Conservation (phyloP, 139 green algal species). For the Limnomonas spitsbergensis region DNA sequence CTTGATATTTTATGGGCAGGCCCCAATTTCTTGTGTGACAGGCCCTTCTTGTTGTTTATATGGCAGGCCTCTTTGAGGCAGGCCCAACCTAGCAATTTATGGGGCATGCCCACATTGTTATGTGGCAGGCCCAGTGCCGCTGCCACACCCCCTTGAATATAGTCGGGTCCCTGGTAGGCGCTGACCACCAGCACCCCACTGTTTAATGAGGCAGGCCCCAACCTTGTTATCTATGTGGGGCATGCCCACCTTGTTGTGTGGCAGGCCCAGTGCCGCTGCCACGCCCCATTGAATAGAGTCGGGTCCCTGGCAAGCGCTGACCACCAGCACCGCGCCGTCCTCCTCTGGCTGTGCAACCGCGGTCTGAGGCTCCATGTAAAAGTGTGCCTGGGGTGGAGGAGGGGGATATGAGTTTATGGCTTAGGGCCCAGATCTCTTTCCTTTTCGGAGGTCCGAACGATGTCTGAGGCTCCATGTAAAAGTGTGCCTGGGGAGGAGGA, state of each 20-base stretch:
- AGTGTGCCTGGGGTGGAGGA: constrained; percentile 41
- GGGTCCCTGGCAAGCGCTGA: constrained; percentile 37
- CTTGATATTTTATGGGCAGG: too few relatives aligned
- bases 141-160: constrained; percentile 35
- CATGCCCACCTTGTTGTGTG: constrained; percentile 48
- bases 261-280: constrained; percentile 28
- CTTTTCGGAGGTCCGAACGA: constrained; percentile 48
- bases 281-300: constrained; percentile 42
- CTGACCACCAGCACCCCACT: constrained; percentile 42
- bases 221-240: too few relatives aligned
- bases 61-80: too few relatives aligned
- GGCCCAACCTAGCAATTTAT: too few relatives aligned
- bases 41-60: too few relatives aligned
- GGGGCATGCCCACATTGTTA: constrained; percentile 51
- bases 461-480: constrained; percentile 67
- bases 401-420: too few relatives aligned
- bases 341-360: constrained; percentile 49
- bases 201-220: too few relatives aligned
- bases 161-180: constrained; percentile 41
- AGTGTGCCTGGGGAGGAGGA: constrained; percentile 41
- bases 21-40: too few relatives aligned
- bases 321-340: constrained; percentile 46
- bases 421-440: too few relatives aligned
- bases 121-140: constrained; percentile 34
- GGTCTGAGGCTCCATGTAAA: constrained; percentile 67